Conservation (phyloP, 1,284 basidiomycete genomes). For the Ganoderma multipileum region DNA sequence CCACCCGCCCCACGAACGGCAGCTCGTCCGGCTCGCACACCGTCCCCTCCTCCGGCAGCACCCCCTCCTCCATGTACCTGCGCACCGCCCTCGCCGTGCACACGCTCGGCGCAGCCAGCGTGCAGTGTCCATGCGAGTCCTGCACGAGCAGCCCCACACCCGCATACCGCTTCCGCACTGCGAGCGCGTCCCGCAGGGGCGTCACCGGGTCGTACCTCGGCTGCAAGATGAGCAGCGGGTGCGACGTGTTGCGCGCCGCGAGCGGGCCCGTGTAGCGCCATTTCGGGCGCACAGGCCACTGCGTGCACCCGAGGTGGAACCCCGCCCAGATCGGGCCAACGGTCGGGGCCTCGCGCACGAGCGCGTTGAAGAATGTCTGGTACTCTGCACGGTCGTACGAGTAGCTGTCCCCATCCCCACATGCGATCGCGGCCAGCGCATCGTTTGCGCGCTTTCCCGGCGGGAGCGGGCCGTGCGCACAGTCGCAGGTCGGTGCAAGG, state of each 20-base stretch:
- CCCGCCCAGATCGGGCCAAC: conserved; percentile 27
- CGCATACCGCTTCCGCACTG: conserved; percentile 24
- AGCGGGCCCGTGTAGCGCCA: conserved; percentile 31
- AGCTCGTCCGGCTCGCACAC: no score
- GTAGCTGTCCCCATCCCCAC: conserved; percentile 47
- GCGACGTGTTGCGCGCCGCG: conserved; percentile 33
- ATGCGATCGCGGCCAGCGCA: conserved; percentile 42
- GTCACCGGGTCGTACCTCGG: conserved; percentile 30
- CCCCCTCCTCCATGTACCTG: conserved; percentile 37
- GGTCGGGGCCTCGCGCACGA: conserved; percentile 41
- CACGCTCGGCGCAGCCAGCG: conserved; percentile 47
- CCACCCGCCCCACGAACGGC: no score
- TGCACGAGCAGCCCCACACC: conserved; percentile 30
- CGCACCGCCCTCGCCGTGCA: conserved; percentile 50
- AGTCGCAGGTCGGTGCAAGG: conserved; percentile 24
- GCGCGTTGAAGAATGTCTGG: conserved; percentile 38
- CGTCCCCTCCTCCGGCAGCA: no score
- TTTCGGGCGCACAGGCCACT: conserved; percentile 25
- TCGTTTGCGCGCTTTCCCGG: conserved; percentile 35
- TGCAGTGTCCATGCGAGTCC: conserved; percentile 46
- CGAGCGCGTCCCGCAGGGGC: conserved; percentile 25
- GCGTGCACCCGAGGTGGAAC: conserved; percentile 22
- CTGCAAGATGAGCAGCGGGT: conserved; percentile 33
- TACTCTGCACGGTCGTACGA: conserved; percentile 27
- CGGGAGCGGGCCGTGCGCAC: conserved; percentile 39